phyloP scores from a whole-genome alignment of 1,284 basidiomycete genomes.

The Pascua guehoae region DNA sequence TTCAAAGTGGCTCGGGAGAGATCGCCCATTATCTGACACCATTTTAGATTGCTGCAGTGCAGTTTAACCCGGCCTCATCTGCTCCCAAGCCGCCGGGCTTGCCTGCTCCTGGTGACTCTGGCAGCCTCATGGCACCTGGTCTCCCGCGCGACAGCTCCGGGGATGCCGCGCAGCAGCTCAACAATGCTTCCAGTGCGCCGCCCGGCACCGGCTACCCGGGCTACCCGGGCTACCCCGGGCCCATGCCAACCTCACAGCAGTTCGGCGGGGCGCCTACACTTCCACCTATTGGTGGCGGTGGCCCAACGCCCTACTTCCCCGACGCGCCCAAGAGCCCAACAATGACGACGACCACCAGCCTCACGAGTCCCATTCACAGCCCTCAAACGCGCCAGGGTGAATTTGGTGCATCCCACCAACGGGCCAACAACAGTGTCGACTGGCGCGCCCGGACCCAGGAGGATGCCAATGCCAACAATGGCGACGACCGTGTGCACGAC shows the following conservation, averaged over 20 bases:
- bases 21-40: too few species aligned
- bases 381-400: conserved; percentile 10
- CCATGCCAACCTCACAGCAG: too few species aligned
- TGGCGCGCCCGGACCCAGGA: background rate
- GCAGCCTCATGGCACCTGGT: conserved; percentile 19
- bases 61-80: conserved; percentile 36
- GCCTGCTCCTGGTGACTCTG: conserved; percentile 21
- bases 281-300: too few species aligned
- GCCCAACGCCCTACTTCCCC: too few species aligned
- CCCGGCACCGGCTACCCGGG: too few species aligned
- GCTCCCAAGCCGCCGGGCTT: conserved; percentile 41
- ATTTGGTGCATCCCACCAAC: conserved; percentile 24
- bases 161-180: too few species aligned
- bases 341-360: too few species aligned
- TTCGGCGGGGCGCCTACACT: too few species aligned
- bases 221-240: too few species aligned
- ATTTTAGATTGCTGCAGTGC: conserved; percentile 38
- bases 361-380: too few species aligned
- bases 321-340: too few species aligned
- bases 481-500: conserved; percentile 7
- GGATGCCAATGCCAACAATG: background rate
- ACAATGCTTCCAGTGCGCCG: too few species aligned
- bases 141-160: conserved; percentile 13
- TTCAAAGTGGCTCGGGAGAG: background rate
- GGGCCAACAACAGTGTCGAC: background rate